Evolutionary conservation across 2,329 filamentous ascomycete species (phyloP).

Genomic region (Lasiodiplodia theobromae): DNA sequence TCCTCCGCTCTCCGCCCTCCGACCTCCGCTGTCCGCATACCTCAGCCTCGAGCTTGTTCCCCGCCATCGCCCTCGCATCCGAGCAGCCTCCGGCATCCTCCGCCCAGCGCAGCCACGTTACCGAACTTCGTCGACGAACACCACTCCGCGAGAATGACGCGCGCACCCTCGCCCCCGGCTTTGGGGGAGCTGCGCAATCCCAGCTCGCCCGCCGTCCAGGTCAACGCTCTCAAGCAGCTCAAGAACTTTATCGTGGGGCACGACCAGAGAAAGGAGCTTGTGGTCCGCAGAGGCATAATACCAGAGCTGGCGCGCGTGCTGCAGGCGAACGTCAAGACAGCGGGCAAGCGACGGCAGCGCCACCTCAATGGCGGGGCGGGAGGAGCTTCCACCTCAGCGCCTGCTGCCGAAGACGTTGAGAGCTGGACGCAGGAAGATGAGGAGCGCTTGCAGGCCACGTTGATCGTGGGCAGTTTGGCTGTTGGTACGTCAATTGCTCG

Average conservation of each 20-base stretch:
- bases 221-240: constrained; percentile 70
- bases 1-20: constrained; percentile 26
- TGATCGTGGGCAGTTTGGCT: constrained; percentile 84
- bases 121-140: constrained; percentile 3
- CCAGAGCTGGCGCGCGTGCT: constrained; percentile 65
- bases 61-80: constrained; percentile 13
- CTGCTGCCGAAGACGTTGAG: constrained; percentile 35
- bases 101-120: background rate
- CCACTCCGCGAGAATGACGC: constrained; percentile 39
- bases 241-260: constrained; percentile 94
- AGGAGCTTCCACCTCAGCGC: constrained; percentile 24
- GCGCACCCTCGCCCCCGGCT: constrained; percentile 44
- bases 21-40: constrained; percentile 23
- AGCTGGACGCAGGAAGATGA: constrained; percentile 69
- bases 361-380: constrained; percentile 37
- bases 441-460: constrained; percentile 77
- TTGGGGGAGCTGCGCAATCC: constrained; percentile 49
- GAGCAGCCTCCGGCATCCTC: background rate
- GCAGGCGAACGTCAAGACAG: constrained; percentile 50
- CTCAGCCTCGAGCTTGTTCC: constrained; percentile 6
- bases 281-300: constrained; percentile 74
- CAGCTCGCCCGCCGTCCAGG: constrained; percentile 47
- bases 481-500: constrained; percentile 65
- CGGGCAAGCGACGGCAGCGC: constrained; percentile 52
- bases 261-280: constrained; percentile 82